Conservation (phyloP, 805 yeast genomes). For the Metschnikowia peoriensis region DNA sequence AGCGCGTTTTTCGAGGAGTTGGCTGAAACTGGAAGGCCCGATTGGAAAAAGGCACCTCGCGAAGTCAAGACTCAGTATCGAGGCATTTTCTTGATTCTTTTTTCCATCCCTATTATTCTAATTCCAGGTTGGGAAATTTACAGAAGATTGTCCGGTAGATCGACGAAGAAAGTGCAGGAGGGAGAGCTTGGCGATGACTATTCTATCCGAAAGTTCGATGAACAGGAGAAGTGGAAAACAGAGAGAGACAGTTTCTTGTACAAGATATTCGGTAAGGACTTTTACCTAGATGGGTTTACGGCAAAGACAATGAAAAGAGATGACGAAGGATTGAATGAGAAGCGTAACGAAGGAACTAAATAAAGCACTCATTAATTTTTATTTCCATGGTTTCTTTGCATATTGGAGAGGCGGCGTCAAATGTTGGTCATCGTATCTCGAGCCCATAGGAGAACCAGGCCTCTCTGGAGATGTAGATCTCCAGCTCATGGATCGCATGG, state of each 20-base stretch:
- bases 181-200: slow-evolving; percentile 38
- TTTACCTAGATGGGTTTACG: slow-evolving; percentile 44
- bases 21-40: slow-evolving; percentile 39
- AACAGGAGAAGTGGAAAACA: slow-evolving; percentile 39
- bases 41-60: slow-evolving; percentile 45
- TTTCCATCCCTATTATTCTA: slow-evolving; percentile 37
- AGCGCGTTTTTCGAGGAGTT: slow-evolving; percentile 36
- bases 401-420: slow-evolving; percentile 22
- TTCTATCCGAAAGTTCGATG: slow-evolving; percentile 35
- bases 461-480: slow-evolving; percentile 34
- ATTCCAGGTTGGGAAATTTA: slow-evolving; percentile 35
- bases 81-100: slow-evolving; percentile 37
- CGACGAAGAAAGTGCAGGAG: slow-evolving; percentile 39
- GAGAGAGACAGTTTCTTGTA: slow-evolving; percentile 38
- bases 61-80: slow-evolving; percentile 36
- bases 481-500: slow-evolving; percentile 8
- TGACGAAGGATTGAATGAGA: not conserved
- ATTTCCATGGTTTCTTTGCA: slow-evolving; percentile 16
- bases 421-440: slow-evolving; percentile 33
- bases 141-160: slow-evolving; percentile 38
- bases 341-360: not conserved
- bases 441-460: slow-evolving; percentile 34
- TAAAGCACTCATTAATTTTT: not conserved
- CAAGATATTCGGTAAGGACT: slow-evolving; percentile 40
- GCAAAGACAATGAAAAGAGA: slow-evolving; percentile 34